These are phyloP conservation scores for Cicer arietinum DNA, from an alignment of 306 rosid species.

Conservation along the genomic window DNA sequence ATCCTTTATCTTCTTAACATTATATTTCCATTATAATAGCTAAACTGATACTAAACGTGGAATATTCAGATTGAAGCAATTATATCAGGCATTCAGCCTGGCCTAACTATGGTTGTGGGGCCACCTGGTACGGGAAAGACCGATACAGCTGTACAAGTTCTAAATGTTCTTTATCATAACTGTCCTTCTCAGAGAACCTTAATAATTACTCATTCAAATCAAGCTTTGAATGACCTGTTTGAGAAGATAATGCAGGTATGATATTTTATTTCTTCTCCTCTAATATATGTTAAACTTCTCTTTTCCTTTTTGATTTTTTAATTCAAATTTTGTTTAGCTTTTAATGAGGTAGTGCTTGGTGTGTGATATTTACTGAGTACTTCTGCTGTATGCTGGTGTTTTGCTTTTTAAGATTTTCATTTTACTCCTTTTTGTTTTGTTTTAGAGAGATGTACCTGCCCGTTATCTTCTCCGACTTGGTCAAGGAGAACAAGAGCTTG, in stretches of 20 bases:
- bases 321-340: conserved; percentile 3
- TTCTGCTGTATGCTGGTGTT: not conserved
- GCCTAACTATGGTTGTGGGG: conserved; percentile 97
- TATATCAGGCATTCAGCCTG: conserved; percentile 95
- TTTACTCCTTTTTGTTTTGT: conserved; percentile 34
- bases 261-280: conserved; percentile 1
- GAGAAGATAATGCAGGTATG: conserved; percentile 95
- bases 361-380: conserved; percentile 7
- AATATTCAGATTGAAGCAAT: conserved; percentile 80
- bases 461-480: conserved; percentile 99
- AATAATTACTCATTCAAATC: conserved; percentile 96
- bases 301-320: not conserved
- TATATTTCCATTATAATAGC: conserved; percentile 9
- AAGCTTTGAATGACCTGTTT: conserved; percentile 94
- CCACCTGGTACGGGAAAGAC: conserved; percentile 99
- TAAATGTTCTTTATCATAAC: conserved; percentile 95
- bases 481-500: conserved; percentile 99
- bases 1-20: not conserved
- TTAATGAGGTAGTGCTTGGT: conserved; percentile 6
- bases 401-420: not conserved
- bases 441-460: conserved; percentile 97
- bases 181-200: conserved; percentile 97
- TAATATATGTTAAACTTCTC: not conserved
- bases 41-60: conserved; percentile 5
- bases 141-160: conserved; percentile 96